Base-by-base conservation (phyloP, 2,329 filamentous ascomycete species). In the Hypoxylon sp. region DNA sequence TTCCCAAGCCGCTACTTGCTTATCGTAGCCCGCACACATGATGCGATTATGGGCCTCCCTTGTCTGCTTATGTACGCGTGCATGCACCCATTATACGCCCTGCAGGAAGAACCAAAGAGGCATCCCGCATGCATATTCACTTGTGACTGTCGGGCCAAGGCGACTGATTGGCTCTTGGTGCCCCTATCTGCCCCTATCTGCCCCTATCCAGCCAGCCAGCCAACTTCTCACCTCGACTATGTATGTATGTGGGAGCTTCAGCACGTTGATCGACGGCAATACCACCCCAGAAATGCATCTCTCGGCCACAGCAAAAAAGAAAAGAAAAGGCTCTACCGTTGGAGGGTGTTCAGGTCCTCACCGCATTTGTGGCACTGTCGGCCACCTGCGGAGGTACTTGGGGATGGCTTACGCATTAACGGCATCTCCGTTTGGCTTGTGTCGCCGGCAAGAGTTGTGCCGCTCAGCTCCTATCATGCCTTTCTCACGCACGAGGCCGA, bases 241-340 rank as follows among this genome's bases (percentile, higher is more conserved):
- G 21, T 15, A 57, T 26, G 51, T 45, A 43, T n/a, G n/a, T n/a
- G 56, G 33, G 20, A 42, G 24, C 24, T 50, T 54, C 55, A 52
- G 52, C 52, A 61, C 29, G 43, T 41, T 55, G 50, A 63, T 63
- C 54, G 50, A 18, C 60, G 21, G 23, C 48, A 33, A 53, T 57
- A 63, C 46, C 29, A 47, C 37, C 46, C 17, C 42, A 42, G 21
- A 37, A 52, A 58, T 50, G 47, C 37, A 38, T 40, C 35, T 46
- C 40, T 63, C 53, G 26, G 53, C 27, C 29, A 37, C 10, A n/a
- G n/a, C n/a, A n/a, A n/a, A n/a, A n/a, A n/a, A n/a, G n/a, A n/a
- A n/a, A n/a, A n/a, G n/a, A n/a, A n/a, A 18, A 23, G 7, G 48
- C 40, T 35, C 17, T 23, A 21, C 23, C 15, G 51, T 46, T 15